Evolutionary conservation across 768 basidiomycete species (phyloP).

Genomic region (Lactarius sanguifluus): DNA sequence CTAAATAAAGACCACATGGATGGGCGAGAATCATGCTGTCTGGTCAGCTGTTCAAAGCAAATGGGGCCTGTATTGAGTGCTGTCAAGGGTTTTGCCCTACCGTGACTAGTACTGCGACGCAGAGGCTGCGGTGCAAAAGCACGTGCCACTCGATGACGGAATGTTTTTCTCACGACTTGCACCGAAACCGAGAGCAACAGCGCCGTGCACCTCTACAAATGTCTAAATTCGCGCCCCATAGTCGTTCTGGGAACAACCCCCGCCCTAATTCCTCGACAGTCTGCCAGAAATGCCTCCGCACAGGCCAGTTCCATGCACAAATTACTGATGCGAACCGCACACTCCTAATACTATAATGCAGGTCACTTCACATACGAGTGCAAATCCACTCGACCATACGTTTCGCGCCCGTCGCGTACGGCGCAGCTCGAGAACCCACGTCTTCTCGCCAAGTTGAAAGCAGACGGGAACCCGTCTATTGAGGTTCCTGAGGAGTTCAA

Average conservation of each 20-base stretch:
- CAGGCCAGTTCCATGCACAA: constrained; percentile 45
- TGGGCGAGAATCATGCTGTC: not conserved
- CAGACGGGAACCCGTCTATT: constrained; percentile 71
- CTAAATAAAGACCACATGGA: not conserved
- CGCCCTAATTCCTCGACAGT: constrained; percentile 63
- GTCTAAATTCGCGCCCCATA: constrained; percentile 82
- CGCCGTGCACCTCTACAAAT: too few relatives aligned
- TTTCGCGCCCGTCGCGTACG: constrained; percentile 86
- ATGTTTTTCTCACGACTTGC: constrained; percentile 6
- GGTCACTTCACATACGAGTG: constrained; percentile 95
- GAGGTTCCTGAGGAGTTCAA: constrained; percentile 93
- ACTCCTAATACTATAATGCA: constrained; percentile 30
- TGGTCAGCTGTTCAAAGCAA: not conserved
- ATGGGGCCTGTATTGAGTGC: not conserved
- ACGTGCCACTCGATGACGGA: not conserved
- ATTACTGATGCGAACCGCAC: not conserved
- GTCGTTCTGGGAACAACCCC: constrained; percentile 58
- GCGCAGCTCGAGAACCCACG: constrained; percentile 81
- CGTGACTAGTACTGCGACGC: not conserved
- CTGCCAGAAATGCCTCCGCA: constrained; percentile 80
- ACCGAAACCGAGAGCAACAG: not conserved
- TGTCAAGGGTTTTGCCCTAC: too few relatives aligned
- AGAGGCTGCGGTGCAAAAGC: not conserved
- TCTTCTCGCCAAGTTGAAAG: constrained; percentile 62
- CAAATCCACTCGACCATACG: constrained; percentile 76